A percentile compares a stretch with the other conserved stretches of the same genome.
Conservation (phyloP, 352 stramenopile genomes). For the Saprolegnia parasitica region DNA sequence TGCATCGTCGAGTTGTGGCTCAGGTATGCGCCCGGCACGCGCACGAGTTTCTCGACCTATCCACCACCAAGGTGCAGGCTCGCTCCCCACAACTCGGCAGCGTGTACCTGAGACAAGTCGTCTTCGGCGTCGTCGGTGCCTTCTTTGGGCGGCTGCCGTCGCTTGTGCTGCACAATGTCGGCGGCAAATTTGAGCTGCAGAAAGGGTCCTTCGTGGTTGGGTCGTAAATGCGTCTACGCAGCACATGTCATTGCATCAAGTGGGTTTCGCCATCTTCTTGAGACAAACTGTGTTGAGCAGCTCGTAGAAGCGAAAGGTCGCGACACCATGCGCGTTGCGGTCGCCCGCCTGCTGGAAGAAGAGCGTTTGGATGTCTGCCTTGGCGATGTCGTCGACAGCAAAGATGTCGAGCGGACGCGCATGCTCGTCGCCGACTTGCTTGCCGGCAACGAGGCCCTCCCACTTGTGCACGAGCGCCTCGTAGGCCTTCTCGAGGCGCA, state of each 20-base stretch:
- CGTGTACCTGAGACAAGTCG: constrained; percentile 24
- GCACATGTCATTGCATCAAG: background rate
- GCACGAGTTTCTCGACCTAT: constrained; percentile 42
- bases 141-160: constrained; percentile 47
- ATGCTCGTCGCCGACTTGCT: constrained; percentile 31
- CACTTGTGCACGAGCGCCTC: constrained; percentile 50
- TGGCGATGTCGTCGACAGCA: constrained; percentile 53
- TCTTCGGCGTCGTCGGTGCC: constrained; percentile 26
- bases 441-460: constrained; percentile 47
- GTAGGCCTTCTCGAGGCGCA: constrained; percentile 38
- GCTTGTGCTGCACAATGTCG: constrained; percentile 51
- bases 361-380: constrained; percentile 44
- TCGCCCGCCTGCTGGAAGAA: constrained; percentile 38
- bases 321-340: constrained; percentile 49
- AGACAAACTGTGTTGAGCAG: constrained; percentile 37
- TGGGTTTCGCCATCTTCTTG: background rate
- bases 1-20: constrained; percentile 40
- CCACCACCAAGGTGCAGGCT: too few species aligned
- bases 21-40: constrained; percentile 56
- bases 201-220: constrained; percentile 33
- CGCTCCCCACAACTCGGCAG: too few species aligned
- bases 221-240: constrained; percentile 32
- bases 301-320: constrained; percentile 54
- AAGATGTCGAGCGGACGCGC: constrained; percentile 41
- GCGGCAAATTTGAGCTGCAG: constrained; percentile 44